Evolutionary conservation across 2,329 filamentous ascomycete genomes (phyloP).

Genomic region (Monascus ruber): DNA sequence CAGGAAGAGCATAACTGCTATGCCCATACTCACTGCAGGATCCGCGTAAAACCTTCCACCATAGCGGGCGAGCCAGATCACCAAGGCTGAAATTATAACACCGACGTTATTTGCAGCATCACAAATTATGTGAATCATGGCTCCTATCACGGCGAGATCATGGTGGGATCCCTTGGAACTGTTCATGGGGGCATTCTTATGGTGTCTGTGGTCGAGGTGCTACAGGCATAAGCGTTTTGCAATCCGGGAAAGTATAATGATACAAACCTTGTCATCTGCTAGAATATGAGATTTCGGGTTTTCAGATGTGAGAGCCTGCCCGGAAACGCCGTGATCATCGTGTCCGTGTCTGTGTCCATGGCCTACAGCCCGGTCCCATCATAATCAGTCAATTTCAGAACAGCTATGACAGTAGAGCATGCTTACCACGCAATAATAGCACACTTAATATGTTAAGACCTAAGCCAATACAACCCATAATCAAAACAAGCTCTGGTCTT

Average conservation of each 20-base stretch:
- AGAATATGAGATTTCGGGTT: conserved; percentile 2
- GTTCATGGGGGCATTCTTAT: too few relatives aligned
- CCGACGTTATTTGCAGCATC: too few relatives aligned
- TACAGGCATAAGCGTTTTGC: not conserved
- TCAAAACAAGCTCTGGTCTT: conserved; percentile 54
- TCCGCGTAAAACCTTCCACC: too few relatives aligned
- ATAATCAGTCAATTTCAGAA: not conserved
- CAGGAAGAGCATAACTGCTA: too few relatives aligned
- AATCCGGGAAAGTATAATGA: not conserved
- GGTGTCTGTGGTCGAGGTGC: too few relatives aligned
- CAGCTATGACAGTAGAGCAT: not conserved
- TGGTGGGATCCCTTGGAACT: too few relatives aligned
- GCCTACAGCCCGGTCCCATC: conserved; percentile 1
- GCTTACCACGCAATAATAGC: conserved; percentile 51
- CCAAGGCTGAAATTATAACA: too few relatives aligned
- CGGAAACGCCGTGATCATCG: conserved; percentile 4
- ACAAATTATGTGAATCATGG: too few relatives aligned
- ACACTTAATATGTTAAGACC: conserved; percentile 56
- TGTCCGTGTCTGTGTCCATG: conserved; percentile 8
- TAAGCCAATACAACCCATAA: conserved; percentile 58
- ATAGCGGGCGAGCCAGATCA: too few relatives aligned
- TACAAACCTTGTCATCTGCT: not conserved
- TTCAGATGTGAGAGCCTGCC: conserved; percentile 1
- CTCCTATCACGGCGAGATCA: too few relatives aligned
- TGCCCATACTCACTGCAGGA: too few relatives aligned